These are phyloP conservation scores for Naegleria gruberi DNA, from an alignment of 208 protist genomes.

Conservation along the genomic window DNA sequence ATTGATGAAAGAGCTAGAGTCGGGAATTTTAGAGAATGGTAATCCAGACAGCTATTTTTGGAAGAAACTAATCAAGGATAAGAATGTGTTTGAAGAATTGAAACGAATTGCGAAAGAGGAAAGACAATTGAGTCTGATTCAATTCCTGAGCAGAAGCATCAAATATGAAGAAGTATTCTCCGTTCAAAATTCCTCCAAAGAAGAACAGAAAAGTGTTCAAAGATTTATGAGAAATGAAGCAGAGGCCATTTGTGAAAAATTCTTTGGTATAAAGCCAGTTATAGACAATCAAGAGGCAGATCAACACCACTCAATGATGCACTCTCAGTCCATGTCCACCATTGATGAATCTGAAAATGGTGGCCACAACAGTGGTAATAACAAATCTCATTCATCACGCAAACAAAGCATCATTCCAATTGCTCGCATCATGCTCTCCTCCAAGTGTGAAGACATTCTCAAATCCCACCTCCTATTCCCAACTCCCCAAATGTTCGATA, in stretches of 20 bases:
- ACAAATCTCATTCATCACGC: no score
- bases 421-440: neutral
- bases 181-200: neutral
- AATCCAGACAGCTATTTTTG: neutral
- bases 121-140: neutral
- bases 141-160: neutral
- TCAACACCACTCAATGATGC: neutral
- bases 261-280: neutral
- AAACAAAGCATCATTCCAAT: no score
- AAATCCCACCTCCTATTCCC: neutral
- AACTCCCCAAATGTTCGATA: neutral
- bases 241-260: neutral
- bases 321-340: neutral
- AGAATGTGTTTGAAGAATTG: neutral
- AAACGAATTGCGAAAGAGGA: neutral
- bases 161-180: neutral
- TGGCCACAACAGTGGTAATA: no score
- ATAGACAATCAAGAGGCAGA: neutral
- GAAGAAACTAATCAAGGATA: neutral
- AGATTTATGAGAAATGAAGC: neutral
- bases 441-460: neutral
- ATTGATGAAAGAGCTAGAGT: neutral
- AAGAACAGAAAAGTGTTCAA: neutral
- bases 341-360: neutral
- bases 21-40: neutral